These are phyloP conservation scores for Globisporangium splendens DNA, from an alignment of 352 stramenopile genomes.

Conservation along the genomic window DNA sequence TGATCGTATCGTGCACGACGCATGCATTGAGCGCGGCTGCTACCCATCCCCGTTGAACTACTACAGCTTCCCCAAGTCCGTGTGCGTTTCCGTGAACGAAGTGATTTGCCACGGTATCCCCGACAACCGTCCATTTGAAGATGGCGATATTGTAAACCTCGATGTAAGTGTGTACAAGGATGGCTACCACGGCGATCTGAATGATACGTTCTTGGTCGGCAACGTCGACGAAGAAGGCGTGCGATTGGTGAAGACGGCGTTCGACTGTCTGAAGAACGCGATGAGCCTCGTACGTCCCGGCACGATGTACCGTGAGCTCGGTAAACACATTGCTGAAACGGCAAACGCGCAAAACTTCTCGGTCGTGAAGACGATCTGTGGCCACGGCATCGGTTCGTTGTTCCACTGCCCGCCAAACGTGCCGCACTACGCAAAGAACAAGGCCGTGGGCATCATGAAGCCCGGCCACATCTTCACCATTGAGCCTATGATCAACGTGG, in stretches of 20 bases:
- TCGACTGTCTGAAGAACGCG: constrained; percentile 89
- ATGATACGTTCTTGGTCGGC: constrained; percentile 98
- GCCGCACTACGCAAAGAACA: constrained; percentile 98
- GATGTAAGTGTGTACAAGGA: constrained; percentile 97
- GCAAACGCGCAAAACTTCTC: constrained; percentile 87
- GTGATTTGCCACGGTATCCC: constrained; percentile 98
- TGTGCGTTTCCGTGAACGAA: constrained; percentile 91
- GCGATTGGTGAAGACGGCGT: constrained; percentile 93
- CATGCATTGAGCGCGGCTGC: constrained; percentile 86
- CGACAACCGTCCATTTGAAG: constrained; percentile 92
- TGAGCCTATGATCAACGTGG: constrained; percentile 99
- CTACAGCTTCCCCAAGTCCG: constrained; percentile 96
- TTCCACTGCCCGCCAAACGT: constrained; percentile 98
- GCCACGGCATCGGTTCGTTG: constrained; percentile 95
- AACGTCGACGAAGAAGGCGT: constrained; percentile 93
- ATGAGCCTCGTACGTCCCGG: constrained; percentile 91
- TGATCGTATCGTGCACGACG: constrained; percentile 94
- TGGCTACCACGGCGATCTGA: constrained; percentile 97
- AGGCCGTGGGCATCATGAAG: constrained; percentile 96
- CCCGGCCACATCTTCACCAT: constrained; percentile 98
- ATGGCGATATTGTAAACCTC: constrained; percentile 98
- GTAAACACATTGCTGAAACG: constrained; percentile 90
- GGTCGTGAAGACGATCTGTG: constrained; percentile 97
- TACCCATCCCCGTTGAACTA: constrained; percentile 99
- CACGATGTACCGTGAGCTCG: constrained; percentile 95